Evolutionary conservation across 2,329 filamentous ascomycete species (phyloP).

Genomic region (Dothistroma pini): DNA sequence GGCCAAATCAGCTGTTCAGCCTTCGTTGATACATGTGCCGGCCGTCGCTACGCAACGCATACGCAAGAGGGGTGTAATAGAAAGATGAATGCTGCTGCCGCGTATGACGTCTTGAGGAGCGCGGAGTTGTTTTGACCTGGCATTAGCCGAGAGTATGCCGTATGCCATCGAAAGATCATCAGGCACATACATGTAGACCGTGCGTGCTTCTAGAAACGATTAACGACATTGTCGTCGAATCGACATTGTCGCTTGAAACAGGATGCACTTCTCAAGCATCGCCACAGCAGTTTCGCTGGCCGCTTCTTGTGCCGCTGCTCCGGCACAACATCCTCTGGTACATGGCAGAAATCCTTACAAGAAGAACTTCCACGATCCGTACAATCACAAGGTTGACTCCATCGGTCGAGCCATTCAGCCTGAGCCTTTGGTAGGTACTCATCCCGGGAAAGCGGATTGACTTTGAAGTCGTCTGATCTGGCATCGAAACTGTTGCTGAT

Average conservation of each 20-base stretch:
- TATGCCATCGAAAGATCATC: neutral
- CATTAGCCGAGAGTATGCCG: neutral
- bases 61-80: neutral
- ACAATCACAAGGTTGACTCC: constrained; percentile 61
- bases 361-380: constrained; percentile 57
- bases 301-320: neutral
- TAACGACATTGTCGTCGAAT: neutral
- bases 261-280: neutral
- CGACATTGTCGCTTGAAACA: neutral
- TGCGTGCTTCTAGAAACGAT: neutral
- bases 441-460: neutral
- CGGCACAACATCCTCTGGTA: constrained; percentile 37
- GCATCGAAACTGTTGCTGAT: neutral
- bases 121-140: neutral
- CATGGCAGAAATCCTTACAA: constrained; percentile 51
- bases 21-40: neutral
- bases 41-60: neutral
- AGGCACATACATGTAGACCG: neutral
- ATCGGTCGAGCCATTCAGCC: constrained; percentile 60
- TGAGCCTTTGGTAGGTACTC: constrained; percentile 45
- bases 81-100: neutral
- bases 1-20: neutral
- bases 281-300: neutral
- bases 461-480: too few relatives aligned
- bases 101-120: neutral